A percentile compares a stretch with the other conserved stretches of the same genome.
Evolutionary conservation across 139 green algal species (phyloP).

Genomic region (Diplosphaera chodatii): DNA sequence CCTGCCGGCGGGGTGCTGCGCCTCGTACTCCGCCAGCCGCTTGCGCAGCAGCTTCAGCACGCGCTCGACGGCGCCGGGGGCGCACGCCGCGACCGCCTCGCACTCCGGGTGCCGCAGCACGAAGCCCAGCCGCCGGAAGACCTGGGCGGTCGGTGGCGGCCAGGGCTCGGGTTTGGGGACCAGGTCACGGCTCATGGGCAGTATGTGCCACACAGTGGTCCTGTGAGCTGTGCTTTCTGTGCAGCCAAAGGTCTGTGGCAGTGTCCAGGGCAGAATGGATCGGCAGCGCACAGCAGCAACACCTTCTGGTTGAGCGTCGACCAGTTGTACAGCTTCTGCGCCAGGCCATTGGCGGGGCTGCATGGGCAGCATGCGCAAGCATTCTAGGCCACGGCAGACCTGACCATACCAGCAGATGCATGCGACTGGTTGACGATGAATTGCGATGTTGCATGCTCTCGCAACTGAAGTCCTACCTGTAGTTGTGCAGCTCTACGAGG

Average conservation of each 20-base stretch:
- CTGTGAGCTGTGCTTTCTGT: no score
- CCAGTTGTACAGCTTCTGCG: conserved; percentile 96
- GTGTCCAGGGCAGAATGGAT: no score
- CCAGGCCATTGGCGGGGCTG: conserved; percentile 65
- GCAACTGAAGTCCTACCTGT: conserved; percentile 48
- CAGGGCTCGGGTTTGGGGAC: no score
- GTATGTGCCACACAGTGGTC: no score
- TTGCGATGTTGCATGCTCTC: background rate
- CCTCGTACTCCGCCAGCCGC: conserved; percentile 45
- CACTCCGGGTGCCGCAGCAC: conserved; percentile 46
- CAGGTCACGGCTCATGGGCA: no score
- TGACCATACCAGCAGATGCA: background rate
- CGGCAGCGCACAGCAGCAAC: no score
- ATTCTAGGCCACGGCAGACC: background rate
- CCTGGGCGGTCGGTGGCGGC: conserved; percentile 4
- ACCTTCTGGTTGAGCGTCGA: conserved; percentile 80
- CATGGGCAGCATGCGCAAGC: conserved; percentile 8
- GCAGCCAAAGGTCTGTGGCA: no score
- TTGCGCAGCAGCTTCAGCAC: conserved; percentile 74
- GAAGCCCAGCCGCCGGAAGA: conserved; percentile 77
- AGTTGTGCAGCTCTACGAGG: conserved; percentile 93
- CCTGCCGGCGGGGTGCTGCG: background rate
- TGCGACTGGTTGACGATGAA: no score
- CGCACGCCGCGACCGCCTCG: conserved; percentile 51
- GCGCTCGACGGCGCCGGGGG: conserved; percentile 65